Base-by-base conservation (phyloP, 1,139 yeast species). In the Debaryomyces nepalensis region DNA sequence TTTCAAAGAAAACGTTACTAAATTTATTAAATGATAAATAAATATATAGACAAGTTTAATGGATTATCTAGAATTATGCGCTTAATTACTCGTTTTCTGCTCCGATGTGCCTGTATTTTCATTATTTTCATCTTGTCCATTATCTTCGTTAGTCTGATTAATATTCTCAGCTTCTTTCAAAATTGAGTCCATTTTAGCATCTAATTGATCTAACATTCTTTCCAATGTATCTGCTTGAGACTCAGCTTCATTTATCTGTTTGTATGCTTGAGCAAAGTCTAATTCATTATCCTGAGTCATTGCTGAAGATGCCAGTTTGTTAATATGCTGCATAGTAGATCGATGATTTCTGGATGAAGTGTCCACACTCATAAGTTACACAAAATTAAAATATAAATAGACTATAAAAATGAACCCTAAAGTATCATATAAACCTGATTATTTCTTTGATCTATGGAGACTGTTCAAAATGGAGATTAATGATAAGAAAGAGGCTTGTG, bases 401-500 rank as follows among this genome's bases (percentile, higher is more conserved):
- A n/a, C n/a, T n/a, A n/a, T n/a, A n/a, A n/a, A n/a, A n/a, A n/a
- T n/a, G n/a, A n/a, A n/a, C 9, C 27, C 8, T 18, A 20, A 3
- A 14, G 5, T 8, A 9, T 23, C 37, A 10, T n/a, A 12, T 19
- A 5, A 4, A 10, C 20, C 35, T 41, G 37, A 14, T 31, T 33
- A 16, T 26, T 26, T 19, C n/a, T 36, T 37, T n/a, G 27, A 49
- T 44, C 54, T 54, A 40, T 52, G 58, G 47, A 74, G 63, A 36
- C 70, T 70, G 52, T 89, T 90, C 48, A 89, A 73, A 42, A 88
- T 82, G 32, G 95, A 82, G 33, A 90, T 66, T 44, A 91, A 76
- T 12, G 97, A 87, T 55, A 82, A 78, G 68, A 88, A 81, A 11
- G 96, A 84, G 34, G 98, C 96, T 58, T 85, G 89, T 23, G 95